phyloP scores from a whole-genome alignment of 2,329 filamentous ascomycete species.

The Byssochlamys sp. region DNA sequence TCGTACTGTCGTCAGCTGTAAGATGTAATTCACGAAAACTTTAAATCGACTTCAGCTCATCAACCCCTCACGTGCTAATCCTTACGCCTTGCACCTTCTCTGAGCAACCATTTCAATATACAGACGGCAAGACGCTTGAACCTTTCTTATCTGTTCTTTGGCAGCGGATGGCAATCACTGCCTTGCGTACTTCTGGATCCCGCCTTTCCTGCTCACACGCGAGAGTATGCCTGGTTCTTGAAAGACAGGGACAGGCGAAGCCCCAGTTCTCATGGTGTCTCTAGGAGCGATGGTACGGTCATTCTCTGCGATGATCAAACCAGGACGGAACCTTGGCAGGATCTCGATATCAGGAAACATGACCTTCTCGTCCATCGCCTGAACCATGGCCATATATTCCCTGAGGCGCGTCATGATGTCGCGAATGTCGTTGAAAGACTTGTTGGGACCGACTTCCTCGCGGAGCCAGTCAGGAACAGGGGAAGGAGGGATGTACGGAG shows the following conservation, averaged over 20 bases:
- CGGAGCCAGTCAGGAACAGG: conserved; percentile 28
- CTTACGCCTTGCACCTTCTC: background rate
- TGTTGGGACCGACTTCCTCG: conserved; percentile 11
- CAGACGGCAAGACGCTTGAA: too few species aligned
- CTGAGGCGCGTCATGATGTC: conserved; percentile 16
- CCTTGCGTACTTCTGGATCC: conserved; percentile 2
- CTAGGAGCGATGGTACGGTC: background rate
- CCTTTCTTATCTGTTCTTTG: background rate
- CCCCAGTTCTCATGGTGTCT: background rate
- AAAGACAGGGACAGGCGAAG: background rate
- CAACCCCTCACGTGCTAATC: background rate
- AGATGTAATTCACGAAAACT: background rate
- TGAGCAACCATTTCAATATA: background rate
- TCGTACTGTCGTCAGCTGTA: background rate
- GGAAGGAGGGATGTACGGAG: conserved; percentile 17
- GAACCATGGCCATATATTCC: conserved; percentile 12
- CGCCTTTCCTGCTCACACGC: conserved; percentile 3
- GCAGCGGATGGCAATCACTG: background rate
- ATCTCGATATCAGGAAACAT: conserved; percentile 34
- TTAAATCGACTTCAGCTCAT: background rate
- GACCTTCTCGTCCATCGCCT: conserved; percentile 5
- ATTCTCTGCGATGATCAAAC: background rate
- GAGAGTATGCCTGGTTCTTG: background rate
- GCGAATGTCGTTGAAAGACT: conserved; percentile 23
- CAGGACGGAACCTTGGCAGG: conserved; percentile 21